Percentiles rank a stretch among this genome's conserved stretches.
These are phyloP conservation scores for Globisporangium cederbergense DNA, from an alignment of 352 stramenopile genomes.

Conservation along the genomic window DNA sequence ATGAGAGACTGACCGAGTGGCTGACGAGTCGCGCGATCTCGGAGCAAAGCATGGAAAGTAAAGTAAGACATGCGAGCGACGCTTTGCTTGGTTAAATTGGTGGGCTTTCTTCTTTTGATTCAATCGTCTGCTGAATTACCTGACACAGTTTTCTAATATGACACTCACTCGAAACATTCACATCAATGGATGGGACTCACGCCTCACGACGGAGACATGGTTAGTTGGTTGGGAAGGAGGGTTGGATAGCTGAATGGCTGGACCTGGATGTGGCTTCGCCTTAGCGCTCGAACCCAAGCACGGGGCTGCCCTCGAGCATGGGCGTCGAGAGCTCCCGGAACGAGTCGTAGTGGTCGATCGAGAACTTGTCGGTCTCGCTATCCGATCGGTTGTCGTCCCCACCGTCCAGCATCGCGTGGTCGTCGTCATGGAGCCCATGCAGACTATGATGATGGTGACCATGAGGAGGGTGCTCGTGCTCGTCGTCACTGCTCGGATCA, in stretches of 20 bases:
- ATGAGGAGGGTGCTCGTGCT: neutral
- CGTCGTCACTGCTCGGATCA: conserved; percentile 10
- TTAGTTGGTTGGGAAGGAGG: neutral
- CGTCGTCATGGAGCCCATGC: neutral
- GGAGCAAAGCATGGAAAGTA: no score
- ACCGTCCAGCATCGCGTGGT: neutral
- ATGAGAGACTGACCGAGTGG: no score
- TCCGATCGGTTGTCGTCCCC: conserved; percentile 7
- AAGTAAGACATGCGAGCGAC: no score
- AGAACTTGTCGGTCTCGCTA: conserved; percentile 19
- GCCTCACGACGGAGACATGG: neutral
- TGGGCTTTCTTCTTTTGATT: no score
- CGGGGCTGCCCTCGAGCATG: conserved; percentile 23
- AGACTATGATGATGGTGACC: neutral
- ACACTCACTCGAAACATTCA: neutral
- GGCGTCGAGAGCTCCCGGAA: conserved; percentile 54
- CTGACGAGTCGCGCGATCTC: no score
- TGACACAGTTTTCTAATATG: neutral
- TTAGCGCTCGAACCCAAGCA: conserved; percentile 17
- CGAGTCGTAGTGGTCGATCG: conserved; percentile 49
- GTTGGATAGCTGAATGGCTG: neutral
- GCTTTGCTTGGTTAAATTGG: no score
- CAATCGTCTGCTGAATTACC: neutral
- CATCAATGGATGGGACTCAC: neutral
- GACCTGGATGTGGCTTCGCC: neutral